Percentiles rank a stretch among this genome's conserved stretches.
Conservation (phyloP, 2,329 filamentous ascomycete genomes). For the Fusarium sp. region DNA sequence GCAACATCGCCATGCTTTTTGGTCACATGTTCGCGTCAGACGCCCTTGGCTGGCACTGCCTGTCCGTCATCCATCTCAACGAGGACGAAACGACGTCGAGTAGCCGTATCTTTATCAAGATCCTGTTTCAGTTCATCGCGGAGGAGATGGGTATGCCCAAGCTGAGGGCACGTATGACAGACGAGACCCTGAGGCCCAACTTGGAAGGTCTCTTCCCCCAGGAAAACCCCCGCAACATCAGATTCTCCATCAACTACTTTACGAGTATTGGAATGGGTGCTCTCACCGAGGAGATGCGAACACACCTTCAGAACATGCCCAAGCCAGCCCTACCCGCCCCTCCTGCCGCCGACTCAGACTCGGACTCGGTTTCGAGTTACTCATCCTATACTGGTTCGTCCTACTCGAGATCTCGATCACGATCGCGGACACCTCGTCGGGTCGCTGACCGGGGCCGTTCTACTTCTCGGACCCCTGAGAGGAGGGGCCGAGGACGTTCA, state of each 20-base stretch:
- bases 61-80: conserved; percentile 86
- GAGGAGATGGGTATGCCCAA: conserved; percentile 86
- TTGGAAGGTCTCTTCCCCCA: conserved; percentile 88
- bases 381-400: conserved; percentile 74
- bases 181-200: conserved; percentile 78
- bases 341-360: conserved; percentile 65
- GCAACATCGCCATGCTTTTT: conserved; percentile 95
- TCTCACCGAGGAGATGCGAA: conserved; percentile 93
- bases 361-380: conserved; percentile 79
- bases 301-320: conserved; percentile 86
- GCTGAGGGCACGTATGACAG: conserved; percentile 76
- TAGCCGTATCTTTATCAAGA: conserved; percentile 98
- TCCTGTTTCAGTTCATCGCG: conserved; percentile 89
- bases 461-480: conserved; percentile 43
- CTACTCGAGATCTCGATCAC: conserved; percentile 61
- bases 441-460: conserved; percentile 42
- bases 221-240: conserved; percentile 86
- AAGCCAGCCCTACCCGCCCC: conserved; percentile 80
- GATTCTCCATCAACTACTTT: conserved; percentile 99
- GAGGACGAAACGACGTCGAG: conserved; percentile 97
- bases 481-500: conserved; percentile 39
- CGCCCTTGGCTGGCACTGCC: conserved; percentile 89
- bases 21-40: conserved; percentile 88
- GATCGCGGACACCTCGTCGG: conserved; percentile 52
- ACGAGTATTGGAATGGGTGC: conserved; percentile 96